phyloP scores from a whole-genome alignment of 495 filamentous ascomycete species.

The Umbilicaria muhlenbergii region DNA sequence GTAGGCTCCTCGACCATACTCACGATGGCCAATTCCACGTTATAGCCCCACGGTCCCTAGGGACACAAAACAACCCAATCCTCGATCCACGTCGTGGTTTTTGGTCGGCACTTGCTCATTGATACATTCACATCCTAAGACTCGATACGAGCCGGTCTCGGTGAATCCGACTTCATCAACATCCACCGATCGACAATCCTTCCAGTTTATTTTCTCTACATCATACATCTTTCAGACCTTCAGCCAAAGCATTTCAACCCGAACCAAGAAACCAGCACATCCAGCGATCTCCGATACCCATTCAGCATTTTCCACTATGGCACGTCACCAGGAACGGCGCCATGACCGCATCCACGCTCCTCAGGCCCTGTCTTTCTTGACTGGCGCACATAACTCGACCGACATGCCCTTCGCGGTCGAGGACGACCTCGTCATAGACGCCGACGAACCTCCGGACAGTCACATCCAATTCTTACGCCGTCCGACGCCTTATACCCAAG shows the following conservation, averaged over 20 bases:
- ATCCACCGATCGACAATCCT: too few relatives aligned
- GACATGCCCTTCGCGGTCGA: slow-evolving; percentile 4
- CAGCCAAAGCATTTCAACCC: too few relatives aligned
- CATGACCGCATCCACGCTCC: background rate
- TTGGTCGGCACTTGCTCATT: too few relatives aligned
- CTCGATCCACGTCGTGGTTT: too few relatives aligned
- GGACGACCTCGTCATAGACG: slow-evolving; percentile 19
- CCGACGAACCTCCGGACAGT: slow-evolving; percentile 37
- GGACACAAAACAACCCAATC: slow-evolving; percentile 8
- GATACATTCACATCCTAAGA: too few relatives aligned
- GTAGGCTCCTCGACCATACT: background rate
- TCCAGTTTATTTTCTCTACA: too few relatives aligned
- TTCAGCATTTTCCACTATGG: slow-evolving; percentile 1
- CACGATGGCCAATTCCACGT: slow-evolving; percentile 15
- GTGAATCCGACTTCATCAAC: too few relatives aligned
- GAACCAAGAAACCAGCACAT: too few relatives aligned
- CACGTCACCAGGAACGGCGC: slow-evolving; percentile 4
- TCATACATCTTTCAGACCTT: too few relatives aligned
- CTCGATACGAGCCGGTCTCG: too few relatives aligned
- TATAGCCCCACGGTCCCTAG: slow-evolving; percentile 20
- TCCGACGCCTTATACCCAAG: slow-evolving; percentile 19
- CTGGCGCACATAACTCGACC: background rate
- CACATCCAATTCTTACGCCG: slow-evolving; percentile 16
- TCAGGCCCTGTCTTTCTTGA: background rate
- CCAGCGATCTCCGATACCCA: background rate